Evolutionary conservation across 192 early-diverging fungal genomes (phyloP).

Genomic region (Geranomyces michiganensis): DNA sequence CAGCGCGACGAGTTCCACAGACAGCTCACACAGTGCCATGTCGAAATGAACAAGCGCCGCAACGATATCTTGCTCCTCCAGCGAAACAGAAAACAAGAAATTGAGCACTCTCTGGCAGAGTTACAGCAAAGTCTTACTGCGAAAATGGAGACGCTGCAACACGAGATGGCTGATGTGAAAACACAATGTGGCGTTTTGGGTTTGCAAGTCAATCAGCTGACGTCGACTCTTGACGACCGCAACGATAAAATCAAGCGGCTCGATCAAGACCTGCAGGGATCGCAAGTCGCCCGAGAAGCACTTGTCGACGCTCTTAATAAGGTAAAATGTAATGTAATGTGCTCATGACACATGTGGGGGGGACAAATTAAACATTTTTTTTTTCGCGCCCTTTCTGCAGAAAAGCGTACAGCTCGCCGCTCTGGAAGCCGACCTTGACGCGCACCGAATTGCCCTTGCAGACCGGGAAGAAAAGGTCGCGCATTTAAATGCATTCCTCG

Average conservation of each 20-base stretch:
- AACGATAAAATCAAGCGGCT: neutral
- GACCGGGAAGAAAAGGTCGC: neutral
- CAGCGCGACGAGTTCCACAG: constrained; percentile 5
- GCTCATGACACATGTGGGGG: no score
- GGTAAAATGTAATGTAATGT: no score
- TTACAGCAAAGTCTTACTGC: neutral
- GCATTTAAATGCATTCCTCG: neutral
- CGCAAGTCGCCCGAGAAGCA: neutral
- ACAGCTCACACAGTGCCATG: neutral
- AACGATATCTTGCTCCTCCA: neutral
- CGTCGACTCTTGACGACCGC: neutral
- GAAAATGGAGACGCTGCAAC: neutral
- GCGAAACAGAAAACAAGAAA: neutral
- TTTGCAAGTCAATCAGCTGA: constrained; percentile 4
- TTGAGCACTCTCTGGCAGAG: neutral
- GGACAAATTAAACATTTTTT: no score
- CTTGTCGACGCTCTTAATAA: no score
- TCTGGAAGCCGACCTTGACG: neutral
- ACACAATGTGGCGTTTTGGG: neutral
- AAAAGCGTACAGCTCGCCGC: neutral
- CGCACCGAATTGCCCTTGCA: neutral
- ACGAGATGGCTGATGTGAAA: neutral
- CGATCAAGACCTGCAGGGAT: neutral
- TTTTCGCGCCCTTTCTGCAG: no score
- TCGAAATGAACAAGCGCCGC: constrained; percentile 1